A percentile compares a stretch with the other conserved stretches of the same genome.
Evolutionary conservation across 208 protist genomes (phyloP).

Genomic region (Trypanosoma melophagium): DNA sequence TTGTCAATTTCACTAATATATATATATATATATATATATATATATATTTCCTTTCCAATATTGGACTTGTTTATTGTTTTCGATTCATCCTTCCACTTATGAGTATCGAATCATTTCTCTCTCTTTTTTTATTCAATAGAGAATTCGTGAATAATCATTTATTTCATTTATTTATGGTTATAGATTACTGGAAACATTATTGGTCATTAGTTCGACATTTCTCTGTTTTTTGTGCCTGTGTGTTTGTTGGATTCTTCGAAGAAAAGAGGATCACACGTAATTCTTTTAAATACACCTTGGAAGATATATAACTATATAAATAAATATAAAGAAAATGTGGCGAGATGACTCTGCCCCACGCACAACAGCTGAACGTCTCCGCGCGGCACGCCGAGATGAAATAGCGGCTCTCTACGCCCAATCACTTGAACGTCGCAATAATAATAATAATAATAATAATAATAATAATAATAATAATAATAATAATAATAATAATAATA

Average conservation of each 20-base stretch:
- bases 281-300: slow-evolving; percentile 3
- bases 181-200: too few relatives aligned
- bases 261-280: too few relatives aligned
- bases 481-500: background rate
- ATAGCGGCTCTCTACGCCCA: slow-evolving; percentile 23
- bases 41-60: background rate
- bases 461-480: background rate
- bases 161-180: too few relatives aligned
- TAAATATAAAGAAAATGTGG: slow-evolving; percentile 6
- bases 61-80: too few relatives aligned
- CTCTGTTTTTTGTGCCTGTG: too few relatives aligned
- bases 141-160: too few relatives aligned
- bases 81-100: too few relatives aligned
- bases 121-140: too few relatives aligned
- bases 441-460: background rate
- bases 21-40: background rate
- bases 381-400: slow-evolving; percentile 18
- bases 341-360: background rate
- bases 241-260: too few relatives aligned
- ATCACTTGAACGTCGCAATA: slow-evolving; percentile 13
- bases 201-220: too few relatives aligned
- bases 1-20: background rate
- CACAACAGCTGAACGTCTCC: slow-evolving; percentile 23
- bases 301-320: background rate
- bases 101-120: too few relatives aligned